phyloP scores from a whole-genome alignment of 2,329 filamentous ascomycete species.

The Ophiostoma tasmaniense region DNA sequence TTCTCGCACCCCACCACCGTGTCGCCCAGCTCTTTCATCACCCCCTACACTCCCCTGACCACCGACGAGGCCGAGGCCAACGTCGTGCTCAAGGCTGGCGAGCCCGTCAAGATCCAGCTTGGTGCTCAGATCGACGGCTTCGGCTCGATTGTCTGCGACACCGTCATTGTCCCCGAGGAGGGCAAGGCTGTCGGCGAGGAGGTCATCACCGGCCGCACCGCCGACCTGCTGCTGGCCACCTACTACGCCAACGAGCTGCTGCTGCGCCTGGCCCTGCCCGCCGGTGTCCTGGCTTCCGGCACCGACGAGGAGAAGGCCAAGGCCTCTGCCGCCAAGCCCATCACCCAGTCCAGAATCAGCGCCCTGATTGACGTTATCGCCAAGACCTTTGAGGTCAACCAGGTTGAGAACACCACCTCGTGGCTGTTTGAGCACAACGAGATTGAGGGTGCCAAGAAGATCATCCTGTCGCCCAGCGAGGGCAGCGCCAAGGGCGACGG shows the following conservation, averaged over 20 bases:
- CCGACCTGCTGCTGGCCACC: conserved; percentile 82
- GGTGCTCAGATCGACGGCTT: conserved; percentile 96
- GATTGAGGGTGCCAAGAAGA: conserved; percentile 96
- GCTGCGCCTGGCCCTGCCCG: conserved; percentile 80
- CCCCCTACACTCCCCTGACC: conserved; percentile 87
- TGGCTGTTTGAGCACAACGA: conserved; percentile 97
- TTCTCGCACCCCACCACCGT: conserved; percentile 92
- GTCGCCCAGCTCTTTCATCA: conserved; percentile 88
- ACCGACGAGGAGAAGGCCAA: conserved; percentile 95
- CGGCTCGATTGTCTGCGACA: conserved; percentile 92
- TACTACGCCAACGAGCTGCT: conserved; percentile 95
- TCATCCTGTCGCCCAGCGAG: conserved; percentile 80
- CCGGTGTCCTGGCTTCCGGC: conserved; percentile 73
- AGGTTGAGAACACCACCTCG: conserved; percentile 96
- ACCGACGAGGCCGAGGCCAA: conserved; percentile 80
- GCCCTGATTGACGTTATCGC: conserved; percentile 82
- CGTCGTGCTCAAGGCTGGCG: conserved; percentile 69
- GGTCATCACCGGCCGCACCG: conserved; percentile 64
- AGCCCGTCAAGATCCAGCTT: conserved; percentile 96
- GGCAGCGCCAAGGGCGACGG: conserved; percentile 90
- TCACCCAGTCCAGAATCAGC: conserved; percentile 80
- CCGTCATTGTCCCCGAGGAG: conserved; percentile 61
- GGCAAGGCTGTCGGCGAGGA: conserved; percentile 46
- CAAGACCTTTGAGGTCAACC: conserved; percentile 80
- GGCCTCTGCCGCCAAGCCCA: conserved; percentile 71